These are phyloP conservation scores for Pisolithus tinctorius DNA, from an alignment of 768 basidiomycete genomes.

Conservation along the genomic window DNA sequence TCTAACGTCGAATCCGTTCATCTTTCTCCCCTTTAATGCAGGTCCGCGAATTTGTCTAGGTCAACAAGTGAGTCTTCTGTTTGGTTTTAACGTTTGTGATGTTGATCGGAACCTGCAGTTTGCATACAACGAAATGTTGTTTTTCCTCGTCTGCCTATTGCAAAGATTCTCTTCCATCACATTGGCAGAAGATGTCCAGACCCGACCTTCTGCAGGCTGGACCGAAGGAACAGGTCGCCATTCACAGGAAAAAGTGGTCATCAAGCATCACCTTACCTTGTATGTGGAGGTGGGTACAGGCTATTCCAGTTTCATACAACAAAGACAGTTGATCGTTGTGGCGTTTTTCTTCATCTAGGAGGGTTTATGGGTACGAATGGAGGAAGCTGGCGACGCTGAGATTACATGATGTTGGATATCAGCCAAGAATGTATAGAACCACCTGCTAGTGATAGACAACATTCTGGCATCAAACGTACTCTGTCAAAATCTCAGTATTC, in stretches of 20 bases:
- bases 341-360: no score
- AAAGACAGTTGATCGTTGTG: no score
- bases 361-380: no score
- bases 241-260: not conserved
- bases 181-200: constrained; percentile 33
- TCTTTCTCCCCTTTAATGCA: constrained; percentile 65
- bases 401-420: no score
- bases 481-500: no score
- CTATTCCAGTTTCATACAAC: no score
- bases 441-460: no score
- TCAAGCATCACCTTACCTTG: no score
- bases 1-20: constrained; percentile 54
- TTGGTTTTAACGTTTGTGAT: not conserved
- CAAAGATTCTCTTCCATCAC: constrained; percentile 40
- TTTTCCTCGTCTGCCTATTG: constrained; percentile 45
- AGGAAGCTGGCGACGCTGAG: no score
- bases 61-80: constrained; percentile 28
- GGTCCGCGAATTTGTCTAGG: constrained; percentile 62
- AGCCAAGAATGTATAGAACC: no score
- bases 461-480: no score
- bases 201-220: constrained; percentile 29
- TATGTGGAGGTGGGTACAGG: no score
- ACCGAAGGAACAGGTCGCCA: constrained; percentile 27
- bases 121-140: constrained; percentile 49
- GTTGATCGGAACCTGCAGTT: constrained; percentile 26